These are phyloP conservation scores for Eugenia klotzschiana DNA, from an alignment of 441 rosid genomes.

Conservation along the genomic window DNA sequence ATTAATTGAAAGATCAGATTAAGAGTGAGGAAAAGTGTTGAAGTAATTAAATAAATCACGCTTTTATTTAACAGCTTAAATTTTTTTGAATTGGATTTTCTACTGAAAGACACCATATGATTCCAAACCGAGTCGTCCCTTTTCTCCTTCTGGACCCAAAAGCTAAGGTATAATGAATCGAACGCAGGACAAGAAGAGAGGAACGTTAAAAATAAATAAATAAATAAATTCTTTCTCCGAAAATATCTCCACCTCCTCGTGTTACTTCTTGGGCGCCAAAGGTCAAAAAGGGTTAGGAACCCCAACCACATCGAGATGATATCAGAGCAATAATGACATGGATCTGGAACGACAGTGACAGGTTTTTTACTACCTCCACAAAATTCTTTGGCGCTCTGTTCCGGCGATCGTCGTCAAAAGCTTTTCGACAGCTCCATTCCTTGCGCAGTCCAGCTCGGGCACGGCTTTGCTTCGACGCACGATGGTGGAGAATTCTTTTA, in stretches of 20 bases:
- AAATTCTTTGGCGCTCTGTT: background rate
- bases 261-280: background rate
- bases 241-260: background rate
- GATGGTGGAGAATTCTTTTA: background rate
- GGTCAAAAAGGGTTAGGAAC: background rate
- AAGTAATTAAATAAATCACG: no score
- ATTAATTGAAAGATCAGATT: no score
- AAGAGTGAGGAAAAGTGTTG: no score
- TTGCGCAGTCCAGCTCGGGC: background rate
- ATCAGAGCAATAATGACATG: background rate
- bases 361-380: background rate
- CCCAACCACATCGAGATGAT: background rate
- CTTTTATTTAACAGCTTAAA: no score
- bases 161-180: background rate
- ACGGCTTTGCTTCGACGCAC: background rate
- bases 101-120: no score
- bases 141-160: background rate
- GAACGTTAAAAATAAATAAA: no score
- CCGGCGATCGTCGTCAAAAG: background rate
- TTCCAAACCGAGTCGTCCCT: background rate
- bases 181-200: background rate
- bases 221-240: background rate
- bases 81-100: no score
- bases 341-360: background rate
- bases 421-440: background rate